Evolutionary conservation across 257 asterid species (phyloP), one percentile per base, ranked within the genome.

Genomic region (Solanum pimpinellifolium): DNA sequence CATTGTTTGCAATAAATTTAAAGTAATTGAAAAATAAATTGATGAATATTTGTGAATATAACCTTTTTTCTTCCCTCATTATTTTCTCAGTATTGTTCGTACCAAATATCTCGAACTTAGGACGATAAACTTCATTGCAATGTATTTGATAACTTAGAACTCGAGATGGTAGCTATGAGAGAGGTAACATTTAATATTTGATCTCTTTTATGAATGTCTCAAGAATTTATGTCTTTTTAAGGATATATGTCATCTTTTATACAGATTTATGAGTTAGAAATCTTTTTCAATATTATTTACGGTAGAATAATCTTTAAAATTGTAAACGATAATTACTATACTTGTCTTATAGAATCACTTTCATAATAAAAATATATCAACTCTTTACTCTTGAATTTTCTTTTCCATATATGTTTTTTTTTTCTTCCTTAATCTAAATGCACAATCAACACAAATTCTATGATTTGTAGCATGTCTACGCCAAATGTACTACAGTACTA

Each of bases 151-250:
- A 20, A 25, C 11, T 9, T 3, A 0, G 68, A 9, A 9, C 1
- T 9, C 10, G 1, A 9, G 0, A 23, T 9, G 6, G 15, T 4
- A 5, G 0, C 27, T 59, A 21, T 21, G 25, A 3, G 2, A 59
- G 3, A 21, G 5, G 1, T 59, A 59, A 0, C 9, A 59, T 35
- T 35, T 35, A 5, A 35, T 35, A 5, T 35, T 35, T 35, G 39
- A 35, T 35, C 39, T 35, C 39, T 37, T 37, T 37, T 37, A 62
- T 23, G 21, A 62, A 62, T 10, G 0, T 23, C 7, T 20, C 3
- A 60, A 21, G 6, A 60, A 20, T 60, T 35, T 35, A 5, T 35
- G 0, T 35, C 23, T 21, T 6, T 21, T 59, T 3, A 1, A 59
- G 3, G 0, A 3, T 21, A 20, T 59, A 59, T 59, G 6, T 59